Evolutionary conservation across 1,284 basidiomycete genomes (phyloP).

Genomic region (Pyrrhoderma lamaoense): DNA sequence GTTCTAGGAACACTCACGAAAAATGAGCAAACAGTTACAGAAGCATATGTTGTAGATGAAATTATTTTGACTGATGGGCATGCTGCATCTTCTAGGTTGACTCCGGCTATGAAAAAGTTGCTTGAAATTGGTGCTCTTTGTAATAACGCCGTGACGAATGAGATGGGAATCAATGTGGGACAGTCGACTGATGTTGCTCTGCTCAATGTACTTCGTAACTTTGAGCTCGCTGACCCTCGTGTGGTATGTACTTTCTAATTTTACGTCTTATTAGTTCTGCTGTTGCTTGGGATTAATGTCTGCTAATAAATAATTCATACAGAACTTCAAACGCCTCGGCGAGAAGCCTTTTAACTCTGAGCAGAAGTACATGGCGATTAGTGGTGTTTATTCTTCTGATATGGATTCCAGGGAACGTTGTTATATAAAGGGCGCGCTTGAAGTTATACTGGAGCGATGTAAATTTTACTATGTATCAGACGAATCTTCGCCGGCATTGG

Average conservation of each 20-base stretch:
- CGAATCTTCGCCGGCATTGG: conserved; percentile 71
- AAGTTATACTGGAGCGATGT: conserved; percentile 80
- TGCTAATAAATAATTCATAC: conserved; percentile 1
- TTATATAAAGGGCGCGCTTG: conserved; percentile 92
- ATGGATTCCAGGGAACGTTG: conserved; percentile 59
- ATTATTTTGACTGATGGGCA: conserved; percentile 41
- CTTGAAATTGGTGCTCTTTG: conserved; percentile 64
- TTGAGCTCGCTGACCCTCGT: conserved; percentile 59
- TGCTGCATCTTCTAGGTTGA: conserved; percentile 37
- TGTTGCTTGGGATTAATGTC: conserved; percentile 4
- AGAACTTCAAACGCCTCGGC: conserved; percentile 67
- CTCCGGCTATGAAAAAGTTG: conserved; percentile 53
- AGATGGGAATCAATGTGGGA: conserved; percentile 67
- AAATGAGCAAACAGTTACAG: conserved; percentile 92
- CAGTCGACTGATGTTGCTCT: conserved; percentile 94
- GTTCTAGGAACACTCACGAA: conserved; percentile 83
- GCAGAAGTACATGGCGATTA: conserved; percentile 87
- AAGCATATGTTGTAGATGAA: conserved; percentile 85
- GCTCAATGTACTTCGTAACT: conserved; percentile 70
- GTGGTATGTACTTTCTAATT: conserved; percentile 1
- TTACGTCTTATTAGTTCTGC: not conserved
- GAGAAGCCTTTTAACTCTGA: conserved; percentile 93
- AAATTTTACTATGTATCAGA: conserved; percentile 85
- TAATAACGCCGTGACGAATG: conserved; percentile 65
- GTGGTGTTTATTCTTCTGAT: conserved; percentile 44